Percentiles rank a stretch among this genome's conserved stretches.
phyloP scores from a whole-genome alignment of 352 stramenopile species.

The Phytophthora kernoviae region DNA sequence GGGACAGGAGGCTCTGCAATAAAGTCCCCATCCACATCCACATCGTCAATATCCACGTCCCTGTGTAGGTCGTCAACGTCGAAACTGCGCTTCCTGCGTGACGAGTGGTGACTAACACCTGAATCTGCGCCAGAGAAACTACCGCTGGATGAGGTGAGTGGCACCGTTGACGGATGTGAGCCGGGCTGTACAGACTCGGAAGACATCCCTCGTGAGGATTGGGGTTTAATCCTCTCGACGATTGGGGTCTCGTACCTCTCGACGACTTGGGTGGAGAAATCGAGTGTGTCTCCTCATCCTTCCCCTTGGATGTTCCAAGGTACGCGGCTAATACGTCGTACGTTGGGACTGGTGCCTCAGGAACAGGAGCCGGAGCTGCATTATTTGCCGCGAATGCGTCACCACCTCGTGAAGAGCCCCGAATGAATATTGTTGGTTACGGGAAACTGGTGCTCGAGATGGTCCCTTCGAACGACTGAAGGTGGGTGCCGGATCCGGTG shows the following conservation, averaged over 20 bases:
- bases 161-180: constrained; percentile 30
- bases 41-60: constrained; percentile 38
- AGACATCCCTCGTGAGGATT: constrained; percentile 12
- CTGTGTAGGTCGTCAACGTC: constrained; percentile 42
- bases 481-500: constrained; percentile 24
- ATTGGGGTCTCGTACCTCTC: not conserved
- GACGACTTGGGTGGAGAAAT: constrained; percentile 24
- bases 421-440: constrained; percentile 49
- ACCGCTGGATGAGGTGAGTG: constrained; percentile 28
- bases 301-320: constrained; percentile 34
- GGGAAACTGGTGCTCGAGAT: constrained; percentile 26
- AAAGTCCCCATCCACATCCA: constrained; percentile 31
- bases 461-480: constrained; percentile 27
- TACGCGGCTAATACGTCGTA: constrained; percentile 52
- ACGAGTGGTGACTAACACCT: constrained; percentile 19
- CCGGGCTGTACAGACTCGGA: not conserved
- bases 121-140: constrained; percentile 30
- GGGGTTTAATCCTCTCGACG: constrained; percentile 9
- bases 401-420: constrained; percentile 16
- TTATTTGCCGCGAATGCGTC: constrained; percentile 23
- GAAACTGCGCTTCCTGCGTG: constrained; percentile 40
- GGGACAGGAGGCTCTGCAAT: constrained; percentile 14
- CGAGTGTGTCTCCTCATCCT: constrained; percentile 25
- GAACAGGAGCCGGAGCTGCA: constrained; percentile 10
- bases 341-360: constrained; percentile 27